These are phyloP conservation scores for Vitis hybrid DNA, from an alignment of 177 flowering plant species.

Conservation along the genomic window DNA sequence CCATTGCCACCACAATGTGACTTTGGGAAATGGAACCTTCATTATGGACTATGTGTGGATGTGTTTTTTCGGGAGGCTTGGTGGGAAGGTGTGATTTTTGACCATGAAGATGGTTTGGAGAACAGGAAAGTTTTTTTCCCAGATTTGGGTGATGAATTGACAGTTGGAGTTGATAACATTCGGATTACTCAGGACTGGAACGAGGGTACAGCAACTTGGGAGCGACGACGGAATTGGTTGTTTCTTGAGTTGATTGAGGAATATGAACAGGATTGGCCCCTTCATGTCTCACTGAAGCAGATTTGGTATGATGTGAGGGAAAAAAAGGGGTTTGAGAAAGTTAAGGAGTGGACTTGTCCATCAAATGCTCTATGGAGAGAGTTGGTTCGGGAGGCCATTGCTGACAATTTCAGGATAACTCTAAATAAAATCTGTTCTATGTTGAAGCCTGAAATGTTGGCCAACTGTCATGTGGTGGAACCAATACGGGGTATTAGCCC, in stretches of 20 bases:
- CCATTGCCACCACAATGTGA: slow-evolving; percentile 42
- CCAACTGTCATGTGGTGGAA: slow-evolving; percentile 10
- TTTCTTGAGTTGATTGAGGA: slow-evolving; percentile 62
- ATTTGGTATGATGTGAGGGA: slow-evolving; percentile 68
- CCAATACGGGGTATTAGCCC: slow-evolving; percentile 10
- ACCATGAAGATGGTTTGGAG: slow-evolving; percentile 43
- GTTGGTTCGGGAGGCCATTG: slow-evolving; percentile 34
- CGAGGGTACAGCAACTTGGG: slow-evolving; percentile 57
- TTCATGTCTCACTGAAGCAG: slow-evolving; percentile 64
- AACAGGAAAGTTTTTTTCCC: slow-evolving; percentile 54
- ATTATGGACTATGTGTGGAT: slow-evolving; percentile 79
- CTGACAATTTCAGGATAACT: slow-evolving; percentile 23
- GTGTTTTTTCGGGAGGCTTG: slow-evolving; percentile 53
- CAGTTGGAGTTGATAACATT: slow-evolving; percentile 18
- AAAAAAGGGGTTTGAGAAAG: slow-evolving; percentile 25
- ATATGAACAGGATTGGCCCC: slow-evolving; percentile 24
- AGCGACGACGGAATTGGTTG: slow-evolving; percentile 65
- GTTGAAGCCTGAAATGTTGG: slow-evolving; percentile 8
- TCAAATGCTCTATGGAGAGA: slow-evolving; percentile 26
- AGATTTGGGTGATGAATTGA: slow-evolving; percentile 62
- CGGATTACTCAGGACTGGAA: slow-evolving; percentile 65
- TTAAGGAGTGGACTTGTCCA: slow-evolving; percentile 48
- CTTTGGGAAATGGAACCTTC: slow-evolving; percentile 19
- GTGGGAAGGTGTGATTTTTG: slow-evolving; percentile 94
- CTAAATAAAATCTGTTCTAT: slow-evolving; percentile 16